Conservation (phyloP, 2,329 filamentous ascomycete genomes). For the Cercospora sp. region DNA sequence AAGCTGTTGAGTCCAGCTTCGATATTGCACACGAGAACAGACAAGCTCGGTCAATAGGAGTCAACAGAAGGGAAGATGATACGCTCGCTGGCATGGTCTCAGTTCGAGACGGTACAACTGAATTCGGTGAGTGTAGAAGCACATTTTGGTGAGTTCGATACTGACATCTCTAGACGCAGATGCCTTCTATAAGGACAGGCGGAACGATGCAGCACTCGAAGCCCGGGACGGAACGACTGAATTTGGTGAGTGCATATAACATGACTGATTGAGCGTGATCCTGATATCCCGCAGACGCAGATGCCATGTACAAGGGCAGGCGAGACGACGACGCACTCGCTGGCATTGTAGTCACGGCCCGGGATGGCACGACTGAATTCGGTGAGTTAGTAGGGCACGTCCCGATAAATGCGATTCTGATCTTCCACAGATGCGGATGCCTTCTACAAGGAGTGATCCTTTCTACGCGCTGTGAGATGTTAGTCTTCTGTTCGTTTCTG, state of each 20-base stretch:
- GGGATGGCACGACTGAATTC: slow-evolving; percentile 21
- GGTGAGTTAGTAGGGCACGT: background rate
- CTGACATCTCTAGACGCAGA: slow-evolving; percentile 14
- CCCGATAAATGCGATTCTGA: background rate
- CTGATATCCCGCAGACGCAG: slow-evolving; percentile 10
- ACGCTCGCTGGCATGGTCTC: background rate
- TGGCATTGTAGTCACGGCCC: background rate
- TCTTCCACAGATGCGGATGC: slow-evolving; percentile 14
- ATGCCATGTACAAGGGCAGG: slow-evolving; percentile 15
- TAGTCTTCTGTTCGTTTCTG: background rate
- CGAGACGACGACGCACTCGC: background rate
- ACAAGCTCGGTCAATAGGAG: background rate
- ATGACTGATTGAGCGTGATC: background rate
- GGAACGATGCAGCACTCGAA: background rate
- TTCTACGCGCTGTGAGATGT: background rate
- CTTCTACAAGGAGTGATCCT: slow-evolving; percentile 5
- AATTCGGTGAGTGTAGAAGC: slow-evolving; percentile 5
- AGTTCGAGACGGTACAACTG: slow-evolving; percentile 12
- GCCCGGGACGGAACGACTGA: slow-evolving; percentile 15
- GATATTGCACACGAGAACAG: slow-evolving; percentile 7
- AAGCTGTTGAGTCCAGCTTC: slow-evolving; percentile 11
- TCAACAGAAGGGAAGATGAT: background rate
- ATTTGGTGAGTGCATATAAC: slow-evolving; percentile 2
- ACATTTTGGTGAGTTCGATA: background rate
- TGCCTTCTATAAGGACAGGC: slow-evolving; percentile 15